These are phyloP conservation scores for Schizosaccharomyces octosporus DNA, from an alignment of 805 yeast species.

Conservation along the genomic window DNA sequence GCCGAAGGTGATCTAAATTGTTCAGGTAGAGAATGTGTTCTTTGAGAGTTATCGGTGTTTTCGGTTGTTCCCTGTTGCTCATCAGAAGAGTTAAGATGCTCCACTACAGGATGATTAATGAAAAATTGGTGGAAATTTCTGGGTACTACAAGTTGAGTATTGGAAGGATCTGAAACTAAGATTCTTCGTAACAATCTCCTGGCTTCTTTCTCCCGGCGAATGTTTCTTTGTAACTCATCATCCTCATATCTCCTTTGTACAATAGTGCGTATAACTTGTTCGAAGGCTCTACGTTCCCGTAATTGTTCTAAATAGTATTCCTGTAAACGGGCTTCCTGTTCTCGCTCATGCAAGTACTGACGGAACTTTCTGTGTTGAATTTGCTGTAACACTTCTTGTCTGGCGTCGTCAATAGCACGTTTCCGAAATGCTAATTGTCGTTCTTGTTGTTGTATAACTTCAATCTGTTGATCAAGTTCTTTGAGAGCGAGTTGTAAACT, in stretches of 20 bases:
- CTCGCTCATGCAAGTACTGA: background rate
- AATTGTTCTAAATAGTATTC: background rate
- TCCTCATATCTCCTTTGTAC: background rate
- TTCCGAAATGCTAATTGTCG: background rate
- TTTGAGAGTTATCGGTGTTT: no score
- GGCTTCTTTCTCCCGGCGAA: background rate
- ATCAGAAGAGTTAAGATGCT: background rate
- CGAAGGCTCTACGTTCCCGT: background rate
- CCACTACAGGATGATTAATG: background rate
- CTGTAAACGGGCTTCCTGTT: background rate
- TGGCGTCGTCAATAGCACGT: background rate
- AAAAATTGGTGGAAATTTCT: background rate
- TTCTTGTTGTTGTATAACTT: background rate
- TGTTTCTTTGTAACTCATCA: background rate
- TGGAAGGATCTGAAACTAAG: background rate
- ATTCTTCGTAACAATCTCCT: background rate
- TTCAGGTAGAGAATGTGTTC: no score
- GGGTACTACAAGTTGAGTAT: background rate
- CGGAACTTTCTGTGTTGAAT: background rate
- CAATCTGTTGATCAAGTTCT: background rate
- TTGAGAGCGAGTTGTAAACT: background rate
- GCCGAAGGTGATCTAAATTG: no score
- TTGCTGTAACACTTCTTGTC: background rate
- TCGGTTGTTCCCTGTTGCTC: background rate
- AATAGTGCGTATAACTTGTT: background rate